A percentile compares a stretch with the other conserved stretches of the same genome.
Conservation (phyloP, 164 flowering plant genomes). For the Stephania yunnanensis region DNA sequence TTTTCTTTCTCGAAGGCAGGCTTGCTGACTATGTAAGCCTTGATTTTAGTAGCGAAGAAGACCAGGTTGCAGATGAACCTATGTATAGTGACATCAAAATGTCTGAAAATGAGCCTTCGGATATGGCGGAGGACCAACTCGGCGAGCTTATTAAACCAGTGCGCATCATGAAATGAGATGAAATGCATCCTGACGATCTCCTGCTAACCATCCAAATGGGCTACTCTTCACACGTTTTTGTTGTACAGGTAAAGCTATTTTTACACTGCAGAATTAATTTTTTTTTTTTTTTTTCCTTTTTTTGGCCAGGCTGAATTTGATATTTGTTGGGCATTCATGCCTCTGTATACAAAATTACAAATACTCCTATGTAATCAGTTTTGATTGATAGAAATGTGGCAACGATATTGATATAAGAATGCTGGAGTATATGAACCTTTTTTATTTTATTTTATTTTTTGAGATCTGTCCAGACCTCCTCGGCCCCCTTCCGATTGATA, state of each 20-base stretch:
- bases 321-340: neutral
- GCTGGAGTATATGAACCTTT: neutral
- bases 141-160: constrained; percentile 52
- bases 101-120: constrained; percentile 20
- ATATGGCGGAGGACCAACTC: constrained; percentile 27
- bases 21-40: constrained; percentile 62
- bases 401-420: neutral
- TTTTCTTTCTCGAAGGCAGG: constrained; percentile 28
- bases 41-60: constrained; percentile 44
- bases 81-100: constrained; percentile 11
- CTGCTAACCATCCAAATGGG: neutral
- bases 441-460: too few relatives aligned
- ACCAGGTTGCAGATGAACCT: constrained; percentile 15
- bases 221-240: neutral
- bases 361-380: neutral
- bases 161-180: constrained; percentile 26
- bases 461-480: too few relatives aligned
- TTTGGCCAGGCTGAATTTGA: neutral
- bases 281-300: neutral
- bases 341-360: neutral
- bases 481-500: too few relatives aligned
- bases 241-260: neutral
- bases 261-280: neutral
- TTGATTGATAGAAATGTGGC: neutral
- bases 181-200: neutral